phyloP scores from a whole-genome alignment of 169 alveolate genomes.

The Ichthyophthirius multifiliis region DNA sequence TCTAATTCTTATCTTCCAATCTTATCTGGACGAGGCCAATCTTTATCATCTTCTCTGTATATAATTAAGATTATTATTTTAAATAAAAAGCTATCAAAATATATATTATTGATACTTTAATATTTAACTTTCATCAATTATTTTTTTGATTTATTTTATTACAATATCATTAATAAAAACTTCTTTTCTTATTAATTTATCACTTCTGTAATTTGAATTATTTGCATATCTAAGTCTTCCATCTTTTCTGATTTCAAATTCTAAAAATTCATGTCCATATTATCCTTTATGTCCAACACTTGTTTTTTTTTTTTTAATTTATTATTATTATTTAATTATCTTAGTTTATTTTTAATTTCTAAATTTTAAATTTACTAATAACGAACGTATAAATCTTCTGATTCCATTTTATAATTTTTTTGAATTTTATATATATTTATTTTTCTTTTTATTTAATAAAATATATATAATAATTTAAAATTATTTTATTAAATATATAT shows the following conservation, averaged over 20 bases:
- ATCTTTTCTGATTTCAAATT: slow-evolving; percentile 93
- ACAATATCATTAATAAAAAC: slow-evolving; percentile 82
- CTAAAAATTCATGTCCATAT: slow-evolving; percentile 98
- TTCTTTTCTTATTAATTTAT: slow-evolving; percentile 94
- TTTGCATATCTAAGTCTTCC: slow-evolving; percentile 97
- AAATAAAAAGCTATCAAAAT: background rate
- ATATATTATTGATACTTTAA: slow-evolving; percentile 47
- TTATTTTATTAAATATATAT: no score
- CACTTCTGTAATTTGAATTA: slow-evolving; percentile 94
- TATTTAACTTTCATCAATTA: slow-evolving; percentile 88
- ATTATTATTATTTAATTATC: background rate
- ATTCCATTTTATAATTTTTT: no score
- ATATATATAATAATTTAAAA: no score
- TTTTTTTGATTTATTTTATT: slow-evolving; percentile 83
- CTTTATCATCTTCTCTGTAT: slow-evolving; percentile 86
- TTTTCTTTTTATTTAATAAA: no score
- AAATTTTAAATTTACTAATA: no score
- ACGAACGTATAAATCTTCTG: no score
- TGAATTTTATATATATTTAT: no score
- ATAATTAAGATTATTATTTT: background rate
- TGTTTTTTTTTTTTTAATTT: background rate
- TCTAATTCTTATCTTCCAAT: slow-evolving; percentile 97
- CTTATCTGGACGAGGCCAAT: slow-evolving; percentile 96
- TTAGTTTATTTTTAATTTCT: background rate
- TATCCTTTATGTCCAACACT: slow-evolving; percentile 92